Conservation (phyloP, 163 green algal genomes). For the Scenedesmus sp. region DNA sequence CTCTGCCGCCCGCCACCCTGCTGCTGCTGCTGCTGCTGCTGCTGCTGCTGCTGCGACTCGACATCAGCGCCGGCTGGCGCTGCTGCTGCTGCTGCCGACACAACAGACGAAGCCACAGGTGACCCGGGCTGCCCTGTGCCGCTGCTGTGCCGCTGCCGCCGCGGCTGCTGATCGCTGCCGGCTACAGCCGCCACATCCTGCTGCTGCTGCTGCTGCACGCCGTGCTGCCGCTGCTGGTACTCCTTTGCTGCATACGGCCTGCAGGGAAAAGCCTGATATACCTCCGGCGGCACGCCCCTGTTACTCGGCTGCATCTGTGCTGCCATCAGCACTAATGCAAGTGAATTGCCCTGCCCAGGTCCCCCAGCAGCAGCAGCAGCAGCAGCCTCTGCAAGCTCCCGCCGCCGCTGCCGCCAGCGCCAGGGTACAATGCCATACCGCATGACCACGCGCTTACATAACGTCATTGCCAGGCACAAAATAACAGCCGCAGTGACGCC, state of each 20-base stretch:
- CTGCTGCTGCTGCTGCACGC: conserved; percentile 32
- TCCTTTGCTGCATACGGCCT: conserved; percentile 31
- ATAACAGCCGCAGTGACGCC: conserved; percentile 70
- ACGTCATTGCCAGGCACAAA: conserved; percentile 70
- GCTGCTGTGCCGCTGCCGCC: background rate
- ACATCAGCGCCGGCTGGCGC: background rate
- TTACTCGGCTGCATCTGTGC: conserved; percentile 27
- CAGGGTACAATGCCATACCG: conserved; percentile 52
- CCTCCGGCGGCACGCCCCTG: conserved; percentile 22
- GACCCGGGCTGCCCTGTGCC: background rate
- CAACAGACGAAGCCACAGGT: background rate
- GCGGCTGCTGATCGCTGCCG: background rate
- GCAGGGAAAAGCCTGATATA: conserved; percentile 31
- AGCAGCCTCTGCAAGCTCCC: conserved; percentile 17
- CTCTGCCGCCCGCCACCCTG: conserved; percentile 15
- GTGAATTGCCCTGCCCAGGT: background rate
- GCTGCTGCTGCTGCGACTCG: conserved; percentile 28
- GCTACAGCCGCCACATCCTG: background rate
- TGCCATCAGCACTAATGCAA: conserved; percentile 41
- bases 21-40: background rate
- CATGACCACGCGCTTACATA: conserved; percentile 70
- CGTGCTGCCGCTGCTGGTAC: conserved; percentile 26
- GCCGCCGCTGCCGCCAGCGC: conserved; percentile 14
- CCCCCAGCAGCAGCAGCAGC: background rate
- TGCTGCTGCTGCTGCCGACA: background rate